Percentiles rank a stretch among this genome's conserved stretches.
These are phyloP conservation scores for Argentina anserina DNA, from an alignment of 306 rosid species.

Conservation along the genomic window DNA sequence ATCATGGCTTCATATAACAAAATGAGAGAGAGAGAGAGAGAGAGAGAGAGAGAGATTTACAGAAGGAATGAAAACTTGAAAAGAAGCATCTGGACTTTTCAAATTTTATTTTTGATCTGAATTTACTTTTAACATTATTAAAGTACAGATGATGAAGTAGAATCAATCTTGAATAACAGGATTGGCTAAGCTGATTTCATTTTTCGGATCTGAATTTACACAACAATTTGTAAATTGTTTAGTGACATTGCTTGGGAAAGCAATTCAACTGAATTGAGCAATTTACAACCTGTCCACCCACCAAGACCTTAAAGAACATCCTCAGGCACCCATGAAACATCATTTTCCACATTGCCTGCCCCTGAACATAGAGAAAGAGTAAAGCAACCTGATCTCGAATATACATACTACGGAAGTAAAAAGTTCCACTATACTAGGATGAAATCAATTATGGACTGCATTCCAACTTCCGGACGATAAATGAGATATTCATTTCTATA, in stretches of 20 bases:
- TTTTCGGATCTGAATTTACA: constrained; percentile 3
- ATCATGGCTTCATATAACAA: too few relatives aligned
- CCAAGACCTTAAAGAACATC: constrained; percentile 22
- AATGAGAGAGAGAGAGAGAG: neutral
- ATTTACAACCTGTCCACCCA: neutral
- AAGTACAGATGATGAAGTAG: neutral
- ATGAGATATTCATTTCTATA: neutral
- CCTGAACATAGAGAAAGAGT: constrained; percentile 18
- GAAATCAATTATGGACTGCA: neutral
- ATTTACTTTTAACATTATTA: neutral
- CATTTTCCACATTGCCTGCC: constrained; percentile 6
- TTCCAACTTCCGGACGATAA: constrained; percentile 1
- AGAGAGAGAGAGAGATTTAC: neutral
- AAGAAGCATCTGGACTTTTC: neutral
- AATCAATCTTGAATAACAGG: neutral
- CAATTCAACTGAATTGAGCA: neutral
- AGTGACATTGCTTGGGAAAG: neutral
- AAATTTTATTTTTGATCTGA: constrained; percentile 4
- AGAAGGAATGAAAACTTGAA: neutral
- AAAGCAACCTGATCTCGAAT: neutral
- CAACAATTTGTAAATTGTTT: neutral
- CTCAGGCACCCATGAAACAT: constrained; percentile 16
- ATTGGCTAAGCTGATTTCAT: neutral
- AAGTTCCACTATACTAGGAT: neutral
- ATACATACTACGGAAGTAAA: neutral